Evolutionary conservation across 2,329 filamentous ascomycete genomes (phyloP), one percentile per base, ranked within the genome.

Genomic region (Metarhizium guizhouense): DNA sequence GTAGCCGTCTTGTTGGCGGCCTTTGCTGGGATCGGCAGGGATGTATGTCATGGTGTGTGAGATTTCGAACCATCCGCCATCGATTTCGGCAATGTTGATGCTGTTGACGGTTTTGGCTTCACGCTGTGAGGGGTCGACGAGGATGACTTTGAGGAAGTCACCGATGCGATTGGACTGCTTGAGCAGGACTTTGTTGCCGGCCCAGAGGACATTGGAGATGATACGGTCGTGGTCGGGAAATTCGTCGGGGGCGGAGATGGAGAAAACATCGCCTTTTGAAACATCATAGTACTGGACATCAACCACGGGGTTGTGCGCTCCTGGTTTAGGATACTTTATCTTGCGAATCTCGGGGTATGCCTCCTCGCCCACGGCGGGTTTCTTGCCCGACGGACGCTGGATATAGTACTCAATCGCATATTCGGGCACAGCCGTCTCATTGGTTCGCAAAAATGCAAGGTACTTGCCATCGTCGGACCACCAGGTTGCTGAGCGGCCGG

Each of bases 261-360:
- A 82, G 67, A 97, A 97, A 8, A 87, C 80, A 57, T 96, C 85
- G 2, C 81, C 81, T 64, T 86, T 87, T 10, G 77, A 78, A 20
- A 96, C 77, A 62, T 97, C 92, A 70, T 93, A 97, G 71, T 97
- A 95, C 54, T 89, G 81, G 36, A 99, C 74, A 58, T 90, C 85
- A 4, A 99, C 93, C 14, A 89, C 83, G 0, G 94, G 94, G 69
- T 99, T 99, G 50, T 93, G 91, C 2, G 92, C 86, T 3, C 94
- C 95, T 20, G 94, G 88, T 71, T 97, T 97, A 51, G 94, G 95
- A 65, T 99, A 99, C 71, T 99, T 99, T 81, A 99, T 95, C 63
- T 91, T 76, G 60, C 87, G 83, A 40, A 93, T 85, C 66, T 97
- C 92, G 0, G 94, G 94, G 67, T 99, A 99, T 53, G 83, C 85